phyloP scores from a whole-genome alignment of 352 stramenopile species.

The Phytophthora idaei region DNA sequence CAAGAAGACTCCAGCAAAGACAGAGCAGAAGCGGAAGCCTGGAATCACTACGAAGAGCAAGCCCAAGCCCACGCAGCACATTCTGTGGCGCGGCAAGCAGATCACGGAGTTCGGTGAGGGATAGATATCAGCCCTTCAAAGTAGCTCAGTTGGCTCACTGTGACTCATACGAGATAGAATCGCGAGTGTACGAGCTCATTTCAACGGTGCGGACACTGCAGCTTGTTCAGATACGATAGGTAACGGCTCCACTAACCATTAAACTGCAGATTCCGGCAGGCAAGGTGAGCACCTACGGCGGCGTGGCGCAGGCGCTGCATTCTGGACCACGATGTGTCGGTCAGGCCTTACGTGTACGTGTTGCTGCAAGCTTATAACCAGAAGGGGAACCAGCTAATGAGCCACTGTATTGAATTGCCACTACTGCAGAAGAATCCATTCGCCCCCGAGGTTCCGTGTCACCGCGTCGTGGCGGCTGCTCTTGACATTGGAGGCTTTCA shows the following conservation, averaged over 20 bases:
- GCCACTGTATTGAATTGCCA: background rate
- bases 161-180: constrained; percentile 29
- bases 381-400: too few relatives aligned
- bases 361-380: background rate
- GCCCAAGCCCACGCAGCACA: constrained; percentile 50
- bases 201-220: constrained; percentile 47
- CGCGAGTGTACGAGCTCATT: constrained; percentile 81
- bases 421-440: constrained; percentile 78
- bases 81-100: constrained; percentile 70
- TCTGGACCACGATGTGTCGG: constrained; percentile 78
- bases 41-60: constrained; percentile 20
- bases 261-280: constrained; percentile 63
- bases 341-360: constrained; percentile 73
- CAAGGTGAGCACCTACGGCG: constrained; percentile 84
- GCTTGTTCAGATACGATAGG: background rate
- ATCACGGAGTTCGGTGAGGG: constrained; percentile 65
- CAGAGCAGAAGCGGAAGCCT: constrained; percentile 18
- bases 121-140: background rate
- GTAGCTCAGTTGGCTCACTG: background rate
- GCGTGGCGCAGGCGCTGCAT: constrained; percentile 58
- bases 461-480: constrained; percentile 72
- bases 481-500: constrained; percentile 82
- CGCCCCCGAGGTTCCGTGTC: constrained; percentile 76
- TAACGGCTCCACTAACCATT: background rate
- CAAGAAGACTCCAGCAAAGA: constrained; percentile 30